Conservation (phyloP, 2,329 filamentous ascomycete genomes). For the Colletotrichum salicis region DNA sequence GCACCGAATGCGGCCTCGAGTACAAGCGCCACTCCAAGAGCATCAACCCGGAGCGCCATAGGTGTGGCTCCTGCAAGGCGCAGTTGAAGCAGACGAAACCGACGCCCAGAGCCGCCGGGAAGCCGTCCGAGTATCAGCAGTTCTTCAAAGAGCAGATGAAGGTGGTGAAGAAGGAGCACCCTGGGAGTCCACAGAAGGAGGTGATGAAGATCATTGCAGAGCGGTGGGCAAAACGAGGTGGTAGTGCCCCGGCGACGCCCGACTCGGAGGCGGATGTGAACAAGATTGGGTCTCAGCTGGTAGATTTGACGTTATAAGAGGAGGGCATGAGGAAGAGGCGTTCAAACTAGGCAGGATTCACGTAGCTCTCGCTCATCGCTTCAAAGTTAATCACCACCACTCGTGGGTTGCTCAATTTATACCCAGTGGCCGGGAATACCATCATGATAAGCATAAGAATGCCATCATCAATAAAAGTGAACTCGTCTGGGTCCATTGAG, state of each 20-base stretch:
- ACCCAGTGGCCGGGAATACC: not conserved
- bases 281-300: conserved; percentile 8
- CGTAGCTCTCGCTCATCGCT: not conserved
- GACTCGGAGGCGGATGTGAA: conserved; percentile 10
- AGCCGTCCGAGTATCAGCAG: conserved; percentile 57
- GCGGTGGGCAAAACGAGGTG: conserved; percentile 67
- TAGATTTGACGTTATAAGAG: conserved; percentile 10
- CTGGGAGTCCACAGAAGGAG: conserved; percentile 69
- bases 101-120: conserved; percentile 63
- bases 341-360: not conserved
- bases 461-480: too few species aligned
- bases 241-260: conserved; percentile 40
- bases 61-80: conserved; percentile 81
- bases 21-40: conserved; percentile 89
- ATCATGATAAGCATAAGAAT: not conserved
- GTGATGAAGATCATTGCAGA: conserved; percentile 76
- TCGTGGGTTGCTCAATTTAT: not conserved
- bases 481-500: too few species aligned
- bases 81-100: conserved; percentile 82
- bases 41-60: conserved; percentile 76
- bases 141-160: conserved; percentile 77
- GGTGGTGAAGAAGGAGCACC: conserved; percentile 66
- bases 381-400: not conserved
- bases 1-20: conserved; percentile 73
- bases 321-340: too few species aligned